These are phyloP conservation scores for Verticillium nubilum DNA, from an alignment of 2,329 filamentous ascomycete genomes.

Conservation along the genomic window DNA sequence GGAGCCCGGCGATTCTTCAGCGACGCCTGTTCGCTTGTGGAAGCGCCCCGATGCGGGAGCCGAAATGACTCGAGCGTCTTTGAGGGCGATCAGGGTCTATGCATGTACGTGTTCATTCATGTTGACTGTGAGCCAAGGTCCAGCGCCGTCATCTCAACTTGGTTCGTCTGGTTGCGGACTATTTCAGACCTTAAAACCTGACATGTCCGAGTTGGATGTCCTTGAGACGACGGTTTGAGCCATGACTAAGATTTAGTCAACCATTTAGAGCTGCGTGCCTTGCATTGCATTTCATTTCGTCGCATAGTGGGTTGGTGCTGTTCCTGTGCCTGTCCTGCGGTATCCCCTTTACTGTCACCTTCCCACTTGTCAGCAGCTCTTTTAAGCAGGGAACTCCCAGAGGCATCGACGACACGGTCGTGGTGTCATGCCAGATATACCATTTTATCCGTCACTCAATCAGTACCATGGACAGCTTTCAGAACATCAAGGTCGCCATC, in stretches of 20 bases:
- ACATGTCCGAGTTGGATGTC: neutral
- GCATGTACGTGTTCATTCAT: neutral
- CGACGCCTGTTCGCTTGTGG: neutral
- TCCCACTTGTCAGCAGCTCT: neutral
- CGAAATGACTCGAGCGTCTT: neutral
- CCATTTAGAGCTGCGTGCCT: neutral
- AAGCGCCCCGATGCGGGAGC: neutral
- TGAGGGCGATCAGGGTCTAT: neutral
- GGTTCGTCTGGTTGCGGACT: neutral
- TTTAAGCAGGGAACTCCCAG: neutral
- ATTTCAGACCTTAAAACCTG: neutral
- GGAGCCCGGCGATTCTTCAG: neutral
- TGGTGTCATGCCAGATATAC: neutral
- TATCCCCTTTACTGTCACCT: neutral
- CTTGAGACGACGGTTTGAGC: neutral
- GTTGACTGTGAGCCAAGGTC: no score
- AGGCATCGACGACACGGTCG: neutral
- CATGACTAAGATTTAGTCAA: neutral
- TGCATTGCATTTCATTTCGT: neutral
- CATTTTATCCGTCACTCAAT: neutral
- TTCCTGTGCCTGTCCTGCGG: neutral
- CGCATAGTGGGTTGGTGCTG: neutral
- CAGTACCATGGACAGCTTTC: slow-evolving; percentile 7
- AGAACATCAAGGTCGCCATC: slow-evolving; percentile 6
- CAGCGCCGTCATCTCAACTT: neutral